phyloP scores from a whole-genome alignment of 441 rosid genomes.

The Euphorbia schlechtendalii region DNA sequence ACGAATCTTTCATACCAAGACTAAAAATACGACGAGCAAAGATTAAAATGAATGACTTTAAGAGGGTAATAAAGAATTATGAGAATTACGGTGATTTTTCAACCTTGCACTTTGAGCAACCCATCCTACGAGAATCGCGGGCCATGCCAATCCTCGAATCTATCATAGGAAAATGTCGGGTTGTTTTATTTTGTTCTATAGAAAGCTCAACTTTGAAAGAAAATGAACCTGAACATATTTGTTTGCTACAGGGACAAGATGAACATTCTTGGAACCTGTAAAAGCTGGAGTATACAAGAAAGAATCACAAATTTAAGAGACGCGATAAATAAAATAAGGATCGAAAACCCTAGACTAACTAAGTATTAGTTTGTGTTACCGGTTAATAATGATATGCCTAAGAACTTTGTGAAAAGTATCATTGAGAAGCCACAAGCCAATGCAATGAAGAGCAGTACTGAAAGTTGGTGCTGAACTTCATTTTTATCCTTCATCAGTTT shows the following conservation, averaged over 20 bases:
- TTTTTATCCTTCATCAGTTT: constrained; percentile 31
- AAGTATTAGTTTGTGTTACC: no score
- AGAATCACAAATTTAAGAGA: background rate
- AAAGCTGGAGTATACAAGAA: constrained; percentile 32
- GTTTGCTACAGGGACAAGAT: constrained; percentile 42
- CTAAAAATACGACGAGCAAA: constrained; percentile 33
- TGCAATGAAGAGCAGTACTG: constrained; percentile 39
- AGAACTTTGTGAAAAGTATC: constrained; percentile 42
- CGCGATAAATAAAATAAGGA: no score
- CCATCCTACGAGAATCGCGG: constrained; percentile 49
- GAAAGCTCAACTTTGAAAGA: background rate
- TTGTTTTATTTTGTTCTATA: background rate
- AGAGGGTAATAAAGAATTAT: background rate
- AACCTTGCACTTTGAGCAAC: constrained; percentile 60
- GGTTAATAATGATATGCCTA: constrained; percentile 33
- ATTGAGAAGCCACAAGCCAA: constrained; percentile 37
- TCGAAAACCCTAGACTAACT: no score
- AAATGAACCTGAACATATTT: constrained; percentile 42
- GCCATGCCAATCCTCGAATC: constrained; percentile 60
- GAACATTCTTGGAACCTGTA: constrained; percentile 35
- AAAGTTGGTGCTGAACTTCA: constrained; percentile 46
- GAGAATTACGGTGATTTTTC: background rate
- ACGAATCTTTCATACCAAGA: constrained; percentile 91
- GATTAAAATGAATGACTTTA: background rate
- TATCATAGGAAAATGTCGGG: constrained; percentile 15